Percentiles rank a stretch among this genome's conserved stretches.
Evolutionary conservation across 2,329 filamentous ascomycete species (phyloP).

Genomic region (Penicillium sp.): DNA sequence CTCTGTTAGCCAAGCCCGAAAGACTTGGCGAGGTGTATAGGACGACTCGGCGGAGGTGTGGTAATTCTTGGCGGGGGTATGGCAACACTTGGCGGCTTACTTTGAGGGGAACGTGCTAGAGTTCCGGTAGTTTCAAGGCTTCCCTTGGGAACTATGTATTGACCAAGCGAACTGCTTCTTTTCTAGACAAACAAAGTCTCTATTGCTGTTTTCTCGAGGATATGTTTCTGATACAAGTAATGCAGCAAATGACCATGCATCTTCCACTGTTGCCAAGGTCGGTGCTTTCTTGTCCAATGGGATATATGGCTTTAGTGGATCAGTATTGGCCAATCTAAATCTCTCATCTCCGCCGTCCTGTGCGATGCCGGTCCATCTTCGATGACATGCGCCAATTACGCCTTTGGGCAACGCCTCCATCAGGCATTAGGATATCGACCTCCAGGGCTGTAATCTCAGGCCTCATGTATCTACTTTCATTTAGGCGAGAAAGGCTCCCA

Average conservation of each 20-base stretch:
- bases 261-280: background rate
- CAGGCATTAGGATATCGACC: background rate
- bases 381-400: constrained; percentile 8
- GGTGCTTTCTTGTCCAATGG: background rate
- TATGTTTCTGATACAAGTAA: too few species aligned
- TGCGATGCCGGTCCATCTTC: background rate
- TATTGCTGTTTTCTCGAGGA: too few species aligned
- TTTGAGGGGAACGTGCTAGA: background rate
- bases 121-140: background rate
- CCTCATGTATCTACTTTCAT: too few species aligned
- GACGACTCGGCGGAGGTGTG: constrained; percentile 2
- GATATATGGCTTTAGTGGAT: background rate
- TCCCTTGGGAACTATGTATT: too few species aligned
- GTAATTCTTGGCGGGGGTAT: constrained; percentile 14
- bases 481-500: too few species aligned
- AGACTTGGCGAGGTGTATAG: constrained; percentile 5
- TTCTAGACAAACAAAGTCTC: too few species aligned
- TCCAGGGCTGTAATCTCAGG: too few species aligned
- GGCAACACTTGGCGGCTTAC: background rate
- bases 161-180: too few species aligned
- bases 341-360: background rate
- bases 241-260: too few species aligned
- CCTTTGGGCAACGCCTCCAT: background rate
- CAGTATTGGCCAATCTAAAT: background rate
- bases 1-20: constrained; percentile 6